These are phyloP conservation scores for Phialophora chinensis DNA, from an alignment of 2,329 filamentous ascomycete species.

Conservation along the genomic window DNA sequence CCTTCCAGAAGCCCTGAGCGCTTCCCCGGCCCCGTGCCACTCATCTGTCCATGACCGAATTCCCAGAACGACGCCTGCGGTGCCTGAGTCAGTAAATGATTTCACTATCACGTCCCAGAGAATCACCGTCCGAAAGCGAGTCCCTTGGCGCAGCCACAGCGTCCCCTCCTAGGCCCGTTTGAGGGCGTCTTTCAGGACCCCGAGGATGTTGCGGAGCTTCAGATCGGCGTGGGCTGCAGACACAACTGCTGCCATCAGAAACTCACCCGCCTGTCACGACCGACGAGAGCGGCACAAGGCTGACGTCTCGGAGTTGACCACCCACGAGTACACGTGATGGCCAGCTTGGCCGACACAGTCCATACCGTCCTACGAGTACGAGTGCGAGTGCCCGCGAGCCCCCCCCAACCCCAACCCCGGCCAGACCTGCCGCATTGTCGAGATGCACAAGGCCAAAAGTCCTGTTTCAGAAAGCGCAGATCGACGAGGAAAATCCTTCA, in stretches of 20 bases:
- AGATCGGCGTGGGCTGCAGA: background rate
- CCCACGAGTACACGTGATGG: constrained; percentile 4
- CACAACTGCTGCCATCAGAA: background rate
- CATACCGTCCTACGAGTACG: too few species aligned
- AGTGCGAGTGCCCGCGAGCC: background rate
- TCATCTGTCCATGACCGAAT: background rate
- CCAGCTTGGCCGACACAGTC: background rate
- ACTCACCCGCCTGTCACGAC: background rate
- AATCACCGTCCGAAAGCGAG: constrained; percentile 6
- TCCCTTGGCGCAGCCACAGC: background rate
- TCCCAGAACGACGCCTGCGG: background rate
- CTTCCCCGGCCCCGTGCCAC: background rate
- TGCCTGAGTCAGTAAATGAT: constrained; percentile 5
- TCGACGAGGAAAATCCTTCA: background rate
- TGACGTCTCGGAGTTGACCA: constrained; percentile 5
- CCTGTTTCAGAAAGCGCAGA: constrained; percentile 8
- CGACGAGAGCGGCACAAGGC: background rate
- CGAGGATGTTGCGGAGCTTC: background rate
- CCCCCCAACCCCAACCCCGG: background rate
- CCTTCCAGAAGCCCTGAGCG: constrained; percentile 1
- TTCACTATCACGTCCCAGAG: background rate
- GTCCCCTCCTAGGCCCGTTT: background rate
- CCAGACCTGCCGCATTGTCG: background rate
- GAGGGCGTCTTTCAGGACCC: background rate
- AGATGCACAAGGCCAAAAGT: constrained; percentile 4